Evolutionary conservation across 306 rosid genomes (phyloP).

Genomic region (Gillenia trifoliata): DNA sequence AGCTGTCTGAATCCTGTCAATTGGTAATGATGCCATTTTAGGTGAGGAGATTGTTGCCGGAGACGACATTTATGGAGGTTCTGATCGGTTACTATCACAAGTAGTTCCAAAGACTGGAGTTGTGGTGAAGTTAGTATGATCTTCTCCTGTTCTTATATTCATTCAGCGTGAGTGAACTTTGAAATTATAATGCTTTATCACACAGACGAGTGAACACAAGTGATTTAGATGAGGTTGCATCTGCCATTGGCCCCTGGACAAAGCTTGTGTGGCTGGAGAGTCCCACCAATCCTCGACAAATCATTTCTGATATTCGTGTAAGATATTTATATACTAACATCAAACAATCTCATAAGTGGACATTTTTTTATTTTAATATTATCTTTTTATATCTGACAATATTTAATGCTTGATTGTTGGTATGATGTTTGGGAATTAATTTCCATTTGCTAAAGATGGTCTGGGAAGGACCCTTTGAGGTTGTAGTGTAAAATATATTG

Average conservation of each 20-base stretch:
- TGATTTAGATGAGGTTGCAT: slow-evolving; percentile 76
- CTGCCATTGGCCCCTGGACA: slow-evolving; percentile 69
- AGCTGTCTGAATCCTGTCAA: slow-evolving; percentile 16
- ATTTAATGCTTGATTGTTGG: slow-evolving; percentile 8
- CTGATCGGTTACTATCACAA: slow-evolving; percentile 75
- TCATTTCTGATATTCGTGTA: slow-evolving; percentile 79
- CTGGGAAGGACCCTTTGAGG: background rate
- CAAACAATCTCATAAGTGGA: background rate
- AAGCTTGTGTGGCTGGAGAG: slow-evolving; percentile 98
- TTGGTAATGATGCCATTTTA: slow-evolving; percentile 24
- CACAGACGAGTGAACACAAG: slow-evolving; percentile 77
- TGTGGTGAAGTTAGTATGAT: slow-evolving; percentile 71
- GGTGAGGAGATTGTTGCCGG: slow-evolving; percentile 94
- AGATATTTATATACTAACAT: slow-evolving; percentile 28
- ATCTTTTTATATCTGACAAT: background rate
- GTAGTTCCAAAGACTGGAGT: slow-evolving; percentile 72
- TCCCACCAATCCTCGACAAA: slow-evolving; percentile 86
- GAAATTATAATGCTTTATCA: slow-evolving; percentile 23
- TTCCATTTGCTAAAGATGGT: background rate
- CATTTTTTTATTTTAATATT: background rate
- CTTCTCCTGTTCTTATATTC: slow-evolving; percentile 20
- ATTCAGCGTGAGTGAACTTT: slow-evolving; percentile 11
- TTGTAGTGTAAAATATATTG: background rate
- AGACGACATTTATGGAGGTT: slow-evolving; percentile 86
- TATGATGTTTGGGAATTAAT: background rate